Evolutionary conservation across 495 filamentous ascomycete species (phyloP).

Genomic region (Aspergillus biplanus): DNA sequence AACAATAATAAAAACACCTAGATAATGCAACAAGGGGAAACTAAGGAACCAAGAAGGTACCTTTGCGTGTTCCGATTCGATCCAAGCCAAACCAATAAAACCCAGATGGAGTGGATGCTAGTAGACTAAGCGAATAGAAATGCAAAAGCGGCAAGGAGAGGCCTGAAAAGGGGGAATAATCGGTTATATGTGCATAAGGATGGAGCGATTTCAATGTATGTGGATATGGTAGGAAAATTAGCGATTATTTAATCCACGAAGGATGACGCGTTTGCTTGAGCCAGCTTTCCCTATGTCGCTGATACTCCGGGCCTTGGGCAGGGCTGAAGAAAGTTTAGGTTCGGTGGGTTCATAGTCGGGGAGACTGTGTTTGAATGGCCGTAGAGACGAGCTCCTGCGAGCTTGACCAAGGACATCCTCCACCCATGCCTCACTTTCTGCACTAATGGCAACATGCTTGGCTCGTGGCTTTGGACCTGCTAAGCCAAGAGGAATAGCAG

Average conservation of each 20-base stretch:
- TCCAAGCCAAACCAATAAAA: conserved; percentile 8
- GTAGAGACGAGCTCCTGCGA: conserved; percentile 41
- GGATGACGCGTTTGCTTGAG: conserved; percentile 41
- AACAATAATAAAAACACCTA: conserved; percentile 6
- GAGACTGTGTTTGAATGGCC: conserved; percentile 25
- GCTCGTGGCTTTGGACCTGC: conserved; percentile 53
- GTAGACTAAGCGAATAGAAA: conserved; percentile 15
- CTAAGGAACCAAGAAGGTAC: neutral
- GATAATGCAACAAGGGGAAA: conserved; percentile 10
- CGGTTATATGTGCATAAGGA: neutral
- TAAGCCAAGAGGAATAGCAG: conserved; percentile 47
- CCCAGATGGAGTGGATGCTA: conserved; percentile 18
- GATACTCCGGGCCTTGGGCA: conserved; percentile 46
- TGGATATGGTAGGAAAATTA: neutral
- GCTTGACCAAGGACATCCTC: conserved; percentile 50
- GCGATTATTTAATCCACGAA: conserved; percentile 40
- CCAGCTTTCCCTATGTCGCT: conserved; percentile 45
- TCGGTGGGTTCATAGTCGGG: conserved; percentile 21
- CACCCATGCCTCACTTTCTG: conserved; percentile 57
- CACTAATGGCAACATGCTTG: conserved; percentile 49
- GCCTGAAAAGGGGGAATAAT: neutral
- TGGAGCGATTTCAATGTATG: neutral
- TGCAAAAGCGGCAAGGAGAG: neutral
- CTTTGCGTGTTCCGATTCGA: neutral
- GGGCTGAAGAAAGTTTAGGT: conserved; percentile 5